Evolutionary conservation across 495 filamentous ascomycete genomes (phyloP).

Genomic region (Tuber magnatum): DNA sequence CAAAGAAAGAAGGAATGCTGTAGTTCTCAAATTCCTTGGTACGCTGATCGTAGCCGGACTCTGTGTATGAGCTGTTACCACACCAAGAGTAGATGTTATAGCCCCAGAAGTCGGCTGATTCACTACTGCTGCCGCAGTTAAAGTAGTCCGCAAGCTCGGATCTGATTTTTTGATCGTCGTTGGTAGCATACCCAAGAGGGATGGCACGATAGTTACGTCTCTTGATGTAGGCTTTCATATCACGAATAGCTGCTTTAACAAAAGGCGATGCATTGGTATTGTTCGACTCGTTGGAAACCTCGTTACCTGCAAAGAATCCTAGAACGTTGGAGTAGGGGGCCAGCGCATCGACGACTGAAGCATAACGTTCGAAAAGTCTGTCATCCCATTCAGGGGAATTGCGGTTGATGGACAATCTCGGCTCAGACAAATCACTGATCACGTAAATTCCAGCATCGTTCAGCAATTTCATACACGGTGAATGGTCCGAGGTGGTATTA

Average conservation of each 20-base stretch:
- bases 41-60: slow-evolving; percentile 70
- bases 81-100: slow-evolving; percentile 99
- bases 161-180: slow-evolving; percentile 78
- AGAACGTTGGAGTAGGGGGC: slow-evolving; percentile 75
- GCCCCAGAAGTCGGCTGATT: slow-evolving; percentile 88
- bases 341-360: slow-evolving; percentile 71
- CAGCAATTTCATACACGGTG: slow-evolving; percentile 75
- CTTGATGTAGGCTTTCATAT: slow-evolving; percentile 88
- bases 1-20: slow-evolving; percentile 90
- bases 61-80: slow-evolving; percentile 62
- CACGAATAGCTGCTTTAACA: slow-evolving; percentile 92
- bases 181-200: slow-evolving; percentile 91
- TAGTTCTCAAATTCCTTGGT: slow-evolving; percentile 79
- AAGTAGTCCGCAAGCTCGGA: slow-evolving; percentile 76
- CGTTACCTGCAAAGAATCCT: slow-evolving; percentile 96
- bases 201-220: slow-evolving; percentile 66
- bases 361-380: slow-evolving; percentile 70
- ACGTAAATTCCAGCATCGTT: slow-evolving; percentile 88
- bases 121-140: slow-evolving; percentile 64
- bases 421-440: slow-evolving; percentile 78
- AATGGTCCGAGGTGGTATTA: slow-evolving; percentile 70
- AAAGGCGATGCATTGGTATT: slow-evolving; percentile 84
- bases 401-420: slow-evolving; percentile 73
- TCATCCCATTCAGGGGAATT: slow-evolving; percentile 68
- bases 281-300: slow-evolving; percentile 75